These are phyloP conservation scores for Cutaneotrichosporon sp. DNA, from an alignment of 1,284 basidiomycete species.

Conservation along the genomic window DNA sequence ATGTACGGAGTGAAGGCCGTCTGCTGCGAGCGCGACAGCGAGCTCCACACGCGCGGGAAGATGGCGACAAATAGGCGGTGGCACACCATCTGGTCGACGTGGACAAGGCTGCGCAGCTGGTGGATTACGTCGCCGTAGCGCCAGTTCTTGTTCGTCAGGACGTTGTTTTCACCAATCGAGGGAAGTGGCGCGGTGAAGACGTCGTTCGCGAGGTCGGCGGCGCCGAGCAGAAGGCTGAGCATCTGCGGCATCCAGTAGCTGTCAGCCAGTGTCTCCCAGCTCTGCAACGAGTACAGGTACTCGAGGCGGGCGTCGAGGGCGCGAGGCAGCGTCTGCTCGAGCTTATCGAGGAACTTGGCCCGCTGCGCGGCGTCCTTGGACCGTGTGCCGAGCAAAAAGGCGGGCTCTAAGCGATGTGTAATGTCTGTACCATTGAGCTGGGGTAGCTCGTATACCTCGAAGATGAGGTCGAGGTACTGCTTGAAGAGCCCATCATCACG, in stretches of 20 bases:
- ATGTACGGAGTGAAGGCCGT: constrained; percentile 84
- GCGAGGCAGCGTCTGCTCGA: constrained; percentile 85
- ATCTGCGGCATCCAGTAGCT: constrained; percentile 95
- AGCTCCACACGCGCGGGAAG: constrained; percentile 87
- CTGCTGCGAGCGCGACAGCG: constrained; percentile 82
- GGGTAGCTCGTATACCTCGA: constrained; percentile 90
- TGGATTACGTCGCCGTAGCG: constrained; percentile 63
- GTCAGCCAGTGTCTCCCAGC: constrained; percentile 91
- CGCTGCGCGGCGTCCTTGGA: constrained; percentile 77
- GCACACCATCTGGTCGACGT: constrained; percentile 72
- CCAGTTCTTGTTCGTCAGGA: constrained; percentile 30
- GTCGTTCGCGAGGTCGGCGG: constrained; percentile 66
- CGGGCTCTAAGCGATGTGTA: constrained; percentile 87
- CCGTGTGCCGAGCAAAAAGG: constrained; percentile 90
- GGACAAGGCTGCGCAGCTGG: constrained; percentile 79
- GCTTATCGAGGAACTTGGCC: constrained; percentile 83
- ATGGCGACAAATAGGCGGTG: constrained; percentile 87
- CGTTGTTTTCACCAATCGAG: constrained; percentile 29
- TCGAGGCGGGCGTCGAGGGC: constrained; percentile 78
- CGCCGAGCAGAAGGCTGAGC: constrained; percentile 82
- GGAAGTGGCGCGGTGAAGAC: constrained; percentile 32
- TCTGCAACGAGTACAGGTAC: constrained; percentile 91
- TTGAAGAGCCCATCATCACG: constrained; percentile 75
- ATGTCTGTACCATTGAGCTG: constrained; percentile 84
- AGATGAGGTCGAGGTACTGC: constrained; percentile 84